Base-by-base conservation (phyloP, 371 early-diverging fungal species). In the Apophysomyces sp. region DNA sequence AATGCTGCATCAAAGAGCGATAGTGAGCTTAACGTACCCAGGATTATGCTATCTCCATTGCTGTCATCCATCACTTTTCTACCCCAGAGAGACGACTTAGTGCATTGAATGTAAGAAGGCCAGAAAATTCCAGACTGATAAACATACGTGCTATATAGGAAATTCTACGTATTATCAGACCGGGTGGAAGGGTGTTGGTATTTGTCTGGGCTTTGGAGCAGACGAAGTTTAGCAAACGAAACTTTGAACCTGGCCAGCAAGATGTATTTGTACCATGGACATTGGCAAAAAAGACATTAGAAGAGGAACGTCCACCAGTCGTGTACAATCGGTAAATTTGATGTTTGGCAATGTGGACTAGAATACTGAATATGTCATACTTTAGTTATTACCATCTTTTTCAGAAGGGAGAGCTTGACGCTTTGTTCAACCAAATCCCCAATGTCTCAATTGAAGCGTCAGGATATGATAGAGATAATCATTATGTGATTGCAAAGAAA, bases 171-270 rank as follows among this genome's bases (percentile, higher is more conserved):
- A 86, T 94, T 4, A 73, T 92, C 1, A 65, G 80, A 57, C 82
- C 85, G 0, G 93, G 92, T 0, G 95, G 95, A 3, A 74, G 69
- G 27, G 66, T 91, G 2, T 72, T 98, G 21, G 86, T 97, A 12
- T 98, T 93, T 83, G 98, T 96, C 0, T 98, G 98, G 98, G 98
- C 98, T 3, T 66, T 95, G 72, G 98, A 98, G 67, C 97, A 98
- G 73, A 77, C 78, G 2, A 72, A 77, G 30, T 77, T 77, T 31
- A 81, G 83, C 40, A 83, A 88, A 34, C 84, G 95, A 6, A 86
- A 89, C 64, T 96, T 94, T 77, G 89, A 88, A 31, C 84, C 79
- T 39, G 77, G 86, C 21, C 73, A 81, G 13, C 98, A 96, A 74
- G 98, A 98, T 67, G 93, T 94, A 0, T 87, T 96, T 76, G 97